Conservation (phyloP, 495 filamentous ascomycete genomes). For the Penicillium cosmopolitanum region DNA sequence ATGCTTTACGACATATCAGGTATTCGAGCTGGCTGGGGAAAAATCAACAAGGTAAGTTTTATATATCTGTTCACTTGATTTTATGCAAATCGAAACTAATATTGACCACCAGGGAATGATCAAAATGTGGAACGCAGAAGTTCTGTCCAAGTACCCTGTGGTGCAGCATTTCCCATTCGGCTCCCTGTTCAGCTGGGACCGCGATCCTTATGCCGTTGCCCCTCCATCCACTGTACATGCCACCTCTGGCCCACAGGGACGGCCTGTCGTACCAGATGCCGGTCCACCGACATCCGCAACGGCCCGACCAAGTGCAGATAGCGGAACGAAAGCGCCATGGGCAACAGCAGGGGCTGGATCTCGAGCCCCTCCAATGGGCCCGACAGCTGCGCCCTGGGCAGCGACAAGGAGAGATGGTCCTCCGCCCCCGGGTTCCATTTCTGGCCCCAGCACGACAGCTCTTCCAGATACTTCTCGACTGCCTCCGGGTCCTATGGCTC, state of each 20-base stretch:
- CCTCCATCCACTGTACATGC: conserved; percentile 58
- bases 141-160: conserved; percentile 71
- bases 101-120: conserved; percentile 59
- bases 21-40: conserved; percentile 88
- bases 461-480: conserved; percentile 39
- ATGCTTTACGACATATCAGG: conserved; percentile 95
- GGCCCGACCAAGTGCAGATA: conserved; percentile 25
- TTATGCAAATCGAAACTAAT: not conserved
- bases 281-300: conserved; percentile 18
- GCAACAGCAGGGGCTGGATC: conserved; percentile 28
- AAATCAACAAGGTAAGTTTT: conserved; percentile 85
- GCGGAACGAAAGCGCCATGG: conserved; percentile 55
- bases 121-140: conserved; percentile 74
- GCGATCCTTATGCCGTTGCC: conserved; percentile 62
- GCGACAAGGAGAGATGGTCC: conserved; percentile 24
- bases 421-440: not conserved
- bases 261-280: conserved; percentile 29
- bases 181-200: conserved; percentile 81
- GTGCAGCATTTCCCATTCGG: conserved; percentile 77
- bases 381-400: conserved; percentile 52
- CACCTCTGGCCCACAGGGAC: conserved; percentile 56
- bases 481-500: conserved; percentile 42
- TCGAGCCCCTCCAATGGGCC: conserved; percentile 25
- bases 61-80: not conserved
- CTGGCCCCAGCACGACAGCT: not conserved